These are phyloP conservation scores for Mercurialis annua DNA, from an alignment of 345 rosid genomes.

Conservation along the genomic window DNA sequence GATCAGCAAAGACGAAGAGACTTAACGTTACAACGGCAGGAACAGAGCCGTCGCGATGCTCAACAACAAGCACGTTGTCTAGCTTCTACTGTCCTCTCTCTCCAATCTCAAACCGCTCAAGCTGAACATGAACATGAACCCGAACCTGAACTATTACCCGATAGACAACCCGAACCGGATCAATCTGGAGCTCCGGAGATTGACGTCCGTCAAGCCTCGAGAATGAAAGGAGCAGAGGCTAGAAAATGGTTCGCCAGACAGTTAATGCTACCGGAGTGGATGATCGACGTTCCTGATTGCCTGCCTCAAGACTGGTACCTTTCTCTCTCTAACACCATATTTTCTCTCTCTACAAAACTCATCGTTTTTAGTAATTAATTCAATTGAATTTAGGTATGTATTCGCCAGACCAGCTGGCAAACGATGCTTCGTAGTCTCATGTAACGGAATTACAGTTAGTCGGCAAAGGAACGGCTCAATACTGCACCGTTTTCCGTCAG, in stretches of 20 bases:
- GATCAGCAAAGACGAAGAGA: constrained; percentile 89
- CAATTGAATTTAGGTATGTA: constrained; percentile 28
- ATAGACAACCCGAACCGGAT: constrained; percentile 22
- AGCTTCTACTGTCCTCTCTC: constrained; percentile 67
- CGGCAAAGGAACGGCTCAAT: constrained; percentile 67
- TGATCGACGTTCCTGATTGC: constrained; percentile 86
- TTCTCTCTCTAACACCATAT: background rate
- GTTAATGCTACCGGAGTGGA: constrained; percentile 95
- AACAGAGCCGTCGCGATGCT: constrained; percentile 74
- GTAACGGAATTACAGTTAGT: constrained; percentile 75
- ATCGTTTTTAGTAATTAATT: background rate
- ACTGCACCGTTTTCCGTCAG: constrained; percentile 80
- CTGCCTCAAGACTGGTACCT: constrained; percentile 67
- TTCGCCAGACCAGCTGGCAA: constrained; percentile 86
- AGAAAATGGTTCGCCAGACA: constrained; percentile 87
- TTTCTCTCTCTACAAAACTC: background rate
- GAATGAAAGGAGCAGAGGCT: constrained; percentile 64
- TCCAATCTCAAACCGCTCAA: constrained; percentile 40
- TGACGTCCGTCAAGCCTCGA: constrained; percentile 63
- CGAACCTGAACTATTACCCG: constrained; percentile 21
- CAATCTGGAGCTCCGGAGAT: constrained; percentile 38
- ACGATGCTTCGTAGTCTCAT: constrained; percentile 82
- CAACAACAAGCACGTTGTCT: constrained; percentile 81
- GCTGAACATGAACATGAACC: constrained; percentile 38
- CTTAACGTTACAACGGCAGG: constrained; percentile 70